phyloP scores from a whole-genome alignment of 176 grass and related monocot genomes.

The Rhynchospora breviuscula region DNA sequence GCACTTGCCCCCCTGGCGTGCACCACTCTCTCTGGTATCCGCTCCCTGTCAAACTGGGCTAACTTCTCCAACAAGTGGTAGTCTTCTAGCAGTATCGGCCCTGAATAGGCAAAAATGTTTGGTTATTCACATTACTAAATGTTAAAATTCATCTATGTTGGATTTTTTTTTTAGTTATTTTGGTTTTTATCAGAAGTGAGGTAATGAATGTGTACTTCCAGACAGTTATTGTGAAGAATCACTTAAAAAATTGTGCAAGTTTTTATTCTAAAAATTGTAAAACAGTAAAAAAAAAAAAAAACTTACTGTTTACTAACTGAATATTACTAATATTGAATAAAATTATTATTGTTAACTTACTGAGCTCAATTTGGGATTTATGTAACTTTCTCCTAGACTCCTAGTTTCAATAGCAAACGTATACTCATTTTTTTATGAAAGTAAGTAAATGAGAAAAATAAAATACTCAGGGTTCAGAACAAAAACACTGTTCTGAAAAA shows the following conservation, averaged over 20 bases:
- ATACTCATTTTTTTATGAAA: not conserved
- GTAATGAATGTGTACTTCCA: not conserved
- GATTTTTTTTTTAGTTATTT: too few species aligned
- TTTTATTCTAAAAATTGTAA: not conserved
- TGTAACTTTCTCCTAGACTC: not conserved
- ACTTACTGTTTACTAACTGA: too few species aligned
- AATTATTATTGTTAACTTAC: not conserved
- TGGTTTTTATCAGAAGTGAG: not conserved
- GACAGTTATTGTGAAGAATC: not conserved
- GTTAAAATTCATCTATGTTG: not conserved
- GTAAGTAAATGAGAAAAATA: not conserved
- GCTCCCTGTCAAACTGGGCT: conserved; percentile 79
- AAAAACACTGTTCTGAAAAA: not conserved
- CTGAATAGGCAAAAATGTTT: conserved; percentile 19
- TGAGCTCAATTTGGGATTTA: not conserved
- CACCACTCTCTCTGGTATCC: conserved; percentile 79
- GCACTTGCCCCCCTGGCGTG: conserved; percentile 78
- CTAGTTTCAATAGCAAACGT: not conserved
- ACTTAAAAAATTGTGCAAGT: not conserved
- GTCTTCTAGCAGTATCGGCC: conserved; percentile 78
- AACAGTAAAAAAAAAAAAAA: too few species aligned
- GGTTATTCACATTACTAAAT: not conserved
- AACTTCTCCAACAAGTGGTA: conserved; percentile 91
- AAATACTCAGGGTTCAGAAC: not conserved
- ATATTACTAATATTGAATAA: too few species aligned